Evolutionary conservation across 2,329 filamentous ascomycete species (phyloP), one percentile per base, ranked within the genome.

Genomic region (Proliferodiscus dingleyae): DNA sequence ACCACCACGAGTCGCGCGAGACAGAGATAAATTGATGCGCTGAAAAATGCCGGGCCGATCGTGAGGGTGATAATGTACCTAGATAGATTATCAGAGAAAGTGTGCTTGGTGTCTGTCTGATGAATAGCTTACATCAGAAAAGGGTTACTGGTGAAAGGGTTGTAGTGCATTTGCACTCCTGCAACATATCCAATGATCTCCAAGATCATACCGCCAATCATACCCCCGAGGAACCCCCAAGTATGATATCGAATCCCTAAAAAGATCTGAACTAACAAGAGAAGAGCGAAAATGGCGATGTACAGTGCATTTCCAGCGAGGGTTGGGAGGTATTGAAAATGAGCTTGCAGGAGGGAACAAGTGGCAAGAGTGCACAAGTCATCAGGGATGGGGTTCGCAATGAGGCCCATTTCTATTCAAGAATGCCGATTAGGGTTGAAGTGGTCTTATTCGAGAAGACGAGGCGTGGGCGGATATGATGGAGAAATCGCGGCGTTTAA

Each of bases 171-270:
- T n/a, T n/a, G n/a, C n/a, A n/a, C n/a, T n/a, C n/a, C n/a, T n/a
- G n/a, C n/a, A n/a, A n/a, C n/a, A n/a, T n/a, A n/a, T n/a, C n/a
- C n/a, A n/a, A n/a, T n/a, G n/a, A n/a, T n/a, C n/a, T n/a, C n/a
- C n/a, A n/a, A n/a, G n/a, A n/a, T n/a, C n/a, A n/a, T n/a, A n/a
- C n/a, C n/a, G n/a, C n/a, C n/a, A n/a, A n/a, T n/a, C n/a, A n/a
- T n/a, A n/a, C n/a, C n/a, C n/a, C n/a, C n/a, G n/a, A n/a, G n/a
- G 64, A 77, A 81, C 2, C 75, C 75, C 74, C 75, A 81, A 52
- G 77, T 76, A 49, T 68, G 70, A 59, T 71, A 74, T 45, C 64
- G 67, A 44, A 75, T 60, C 8, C 76, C 74, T 10, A 77, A 61
- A 1, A 61, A 64, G 16, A 77, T 32, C 37, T 81, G 75, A 22